Evolutionary conservation across 768 basidiomycete genomes (phyloP), one percentile per base, ranked within the genome.

Genomic region (Boletales sp.): DNA sequence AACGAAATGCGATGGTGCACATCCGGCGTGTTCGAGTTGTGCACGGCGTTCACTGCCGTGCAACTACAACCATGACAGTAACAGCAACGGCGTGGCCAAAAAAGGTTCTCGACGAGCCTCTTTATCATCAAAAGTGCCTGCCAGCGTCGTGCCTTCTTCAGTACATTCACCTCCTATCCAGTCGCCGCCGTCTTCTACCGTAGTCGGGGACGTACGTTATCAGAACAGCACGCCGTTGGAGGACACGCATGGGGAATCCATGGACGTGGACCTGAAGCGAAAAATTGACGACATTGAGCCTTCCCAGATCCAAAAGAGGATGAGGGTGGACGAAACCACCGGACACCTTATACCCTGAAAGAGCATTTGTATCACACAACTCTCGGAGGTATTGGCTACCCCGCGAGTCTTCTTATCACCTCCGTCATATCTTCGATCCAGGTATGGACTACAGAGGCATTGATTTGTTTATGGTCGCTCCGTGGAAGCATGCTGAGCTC

Each of bases 1-100:
- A 73, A 92, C 90, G 17, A 86, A 89, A 65, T 92, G 90, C 59
- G 90, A 92, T 66, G 90, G 90, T 36, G 86, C 77, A n/a, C 87
- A 88, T 61, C 90, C 90, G 30, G 78, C 84, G 25, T 92, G 90
- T 65, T 82, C 86, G 47, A 90, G 88, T 69, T 92, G 90, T 67
- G 81, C 84, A 51, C 85, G 87, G 53, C 75, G 90, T 57, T 78
- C 80, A 38, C 74, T 91, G 63, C 74, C 78, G 39, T 92, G 90
- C 74, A 87, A 83, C 66, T 92, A 91, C 70, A 84, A 85, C 37
- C 86, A 90, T 60, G 87, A 89, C 56, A 71, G 69, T 17, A 57
- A 40, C 49, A 50, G 41, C 37, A 66, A 63, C 8, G 66, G 68
- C 18, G 54, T 52, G 32, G 56, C 57, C 41, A 66, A 71, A 58